phyloP scores from a whole-genome alignment of 2,329 filamentous ascomycete genomes.

The Rhynchosporium graminicola region DNA sequence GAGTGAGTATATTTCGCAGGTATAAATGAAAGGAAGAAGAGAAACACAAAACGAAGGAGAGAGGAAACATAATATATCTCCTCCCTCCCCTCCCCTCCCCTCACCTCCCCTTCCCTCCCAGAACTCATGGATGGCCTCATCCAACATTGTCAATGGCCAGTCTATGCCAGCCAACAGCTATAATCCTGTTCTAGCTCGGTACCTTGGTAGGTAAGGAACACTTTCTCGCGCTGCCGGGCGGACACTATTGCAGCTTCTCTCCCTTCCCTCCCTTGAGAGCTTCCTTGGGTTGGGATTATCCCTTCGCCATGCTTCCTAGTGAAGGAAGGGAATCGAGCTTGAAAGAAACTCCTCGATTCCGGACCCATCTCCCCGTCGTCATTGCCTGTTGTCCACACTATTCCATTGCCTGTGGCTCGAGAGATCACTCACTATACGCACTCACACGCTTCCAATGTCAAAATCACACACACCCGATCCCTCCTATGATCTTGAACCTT shows the following conservation, averaged over 20 bases:
- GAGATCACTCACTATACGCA: slow-evolving; percentile 19
- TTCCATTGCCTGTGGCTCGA: neutral
- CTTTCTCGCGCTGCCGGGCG: slow-evolving; percentile 8
- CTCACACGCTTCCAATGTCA: neutral
- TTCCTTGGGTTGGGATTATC: slow-evolving; percentile 6
- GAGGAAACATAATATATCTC: neutral
- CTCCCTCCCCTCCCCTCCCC: neutral
- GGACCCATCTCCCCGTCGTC: slow-evolving; percentile 6
- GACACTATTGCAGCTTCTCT: slow-evolving; percentile 15
- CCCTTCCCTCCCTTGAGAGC: slow-evolving; percentile 1
- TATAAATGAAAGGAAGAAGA: neutral
- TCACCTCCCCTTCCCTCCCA: slow-evolving; percentile 6
- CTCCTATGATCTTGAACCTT: slow-evolving; percentile 7
- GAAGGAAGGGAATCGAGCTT: neutral
- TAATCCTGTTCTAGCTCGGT: slow-evolving; percentile 8
- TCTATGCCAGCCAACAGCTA: slow-evolving; percentile 17
- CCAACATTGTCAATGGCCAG: neutral
- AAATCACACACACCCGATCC: neutral
- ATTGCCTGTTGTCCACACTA: neutral
- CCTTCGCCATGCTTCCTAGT: neutral
- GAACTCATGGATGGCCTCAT: neutral
- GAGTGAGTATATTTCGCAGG: too few species aligned
- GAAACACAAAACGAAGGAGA: neutral
- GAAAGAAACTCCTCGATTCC: neutral
- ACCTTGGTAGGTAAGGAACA: slow-evolving; percentile 9